A percentile compares a stretch with the other conserved stretches of the same genome.
Evolutionary conservation across 2,329 filamentous ascomycete genomes (phyloP).

Genomic region (Aspergillus ochraceoroseus): DNA sequence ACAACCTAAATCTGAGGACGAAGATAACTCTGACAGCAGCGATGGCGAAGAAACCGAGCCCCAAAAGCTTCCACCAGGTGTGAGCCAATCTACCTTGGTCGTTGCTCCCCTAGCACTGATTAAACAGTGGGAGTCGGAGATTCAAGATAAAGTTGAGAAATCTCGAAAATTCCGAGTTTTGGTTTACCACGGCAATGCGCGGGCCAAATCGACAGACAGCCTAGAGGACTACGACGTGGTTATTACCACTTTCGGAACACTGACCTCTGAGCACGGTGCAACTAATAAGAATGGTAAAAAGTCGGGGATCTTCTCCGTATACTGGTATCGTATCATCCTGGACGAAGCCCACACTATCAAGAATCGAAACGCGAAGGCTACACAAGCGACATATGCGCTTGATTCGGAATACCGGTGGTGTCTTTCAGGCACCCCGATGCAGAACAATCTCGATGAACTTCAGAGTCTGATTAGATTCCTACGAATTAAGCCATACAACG

Average conservation of each 20-base stretch:
- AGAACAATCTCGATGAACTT: conserved; percentile 95
- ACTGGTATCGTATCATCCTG: conserved; percentile 93
- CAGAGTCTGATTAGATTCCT: conserved; percentile 92
- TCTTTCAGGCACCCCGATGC: conserved; percentile 91
- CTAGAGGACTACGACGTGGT: conserved; percentile 87
- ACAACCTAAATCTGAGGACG: conserved; percentile 45
- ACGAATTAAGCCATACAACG: conserved; percentile 83
- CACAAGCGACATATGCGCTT: conserved; percentile 83
- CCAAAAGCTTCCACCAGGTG: conserved; percentile 63
- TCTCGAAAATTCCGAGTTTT: conserved; percentile 71
- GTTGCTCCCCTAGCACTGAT: conserved; percentile 91
- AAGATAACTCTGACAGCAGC: conserved; percentile 41
- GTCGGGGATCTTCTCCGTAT: conserved; percentile 79
- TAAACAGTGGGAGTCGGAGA: conserved; percentile 93
- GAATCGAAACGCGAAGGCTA: conserved; percentile 92
- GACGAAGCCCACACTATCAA: conserved; percentile 99
- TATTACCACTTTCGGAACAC: conserved; percentile 92
- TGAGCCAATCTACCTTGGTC: conserved; percentile 78
- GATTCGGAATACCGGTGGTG: conserved; percentile 91
- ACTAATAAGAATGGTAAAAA: conserved; percentile 61
- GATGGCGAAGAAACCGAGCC: conserved; percentile 42
- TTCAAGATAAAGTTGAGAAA: conserved; percentile 70
- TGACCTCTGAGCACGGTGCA: conserved; percentile 81
- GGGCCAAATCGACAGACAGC: conserved; percentile 72
- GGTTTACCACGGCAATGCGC: conserved; percentile 83